Conservation (phyloP, 108 stramenopile genomes). For the Cylindrotheca fusiformis region DNA sequence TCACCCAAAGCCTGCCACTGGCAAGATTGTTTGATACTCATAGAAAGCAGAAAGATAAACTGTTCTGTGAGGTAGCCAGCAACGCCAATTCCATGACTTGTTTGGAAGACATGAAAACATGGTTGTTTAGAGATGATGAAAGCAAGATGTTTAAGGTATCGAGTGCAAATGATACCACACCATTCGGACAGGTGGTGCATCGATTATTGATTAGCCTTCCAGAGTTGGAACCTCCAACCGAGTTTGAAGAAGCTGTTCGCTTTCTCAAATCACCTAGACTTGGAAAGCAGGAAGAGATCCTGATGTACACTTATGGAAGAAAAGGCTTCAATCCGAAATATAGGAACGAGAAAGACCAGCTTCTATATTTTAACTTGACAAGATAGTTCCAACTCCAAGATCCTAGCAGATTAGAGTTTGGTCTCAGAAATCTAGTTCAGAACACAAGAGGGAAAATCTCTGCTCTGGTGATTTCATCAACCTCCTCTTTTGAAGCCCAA, state of each 20-base stretch:
- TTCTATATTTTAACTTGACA: too few relatives aligned
- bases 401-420: too few relatives aligned
- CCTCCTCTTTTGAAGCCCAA: too few relatives aligned
- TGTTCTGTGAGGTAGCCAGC: conserved; percentile 41
- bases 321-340: conserved; percentile 24
- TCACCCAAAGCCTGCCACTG: conserved; percentile 51
- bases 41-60: conserved; percentile 5
- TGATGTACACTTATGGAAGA: conserved; percentile 12
- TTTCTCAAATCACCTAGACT: conserved; percentile 12
- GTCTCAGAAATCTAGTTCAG: too few relatives aligned
- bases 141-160: conserved; percentile 1
- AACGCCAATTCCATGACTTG: conserved; percentile 35
- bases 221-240: conserved; percentile 27
- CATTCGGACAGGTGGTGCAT: conserved; percentile 16
- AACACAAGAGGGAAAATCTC: too few relatives aligned
- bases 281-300: neutral
- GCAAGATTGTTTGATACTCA: conserved; percentile 35
- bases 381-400: too few relatives aligned
- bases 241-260: conserved; percentile 15
- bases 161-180: neutral
- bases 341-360: conserved; percentile 1
- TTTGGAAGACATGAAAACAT: conserved; percentile 29
- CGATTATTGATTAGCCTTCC: conserved; percentile 30
- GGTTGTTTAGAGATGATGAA: conserved; percentile 37
- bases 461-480: too few relatives aligned